Base-by-base conservation (phyloP, 1,284 basidiomycete genomes). In the Apiotrichum brassicae region DNA sequence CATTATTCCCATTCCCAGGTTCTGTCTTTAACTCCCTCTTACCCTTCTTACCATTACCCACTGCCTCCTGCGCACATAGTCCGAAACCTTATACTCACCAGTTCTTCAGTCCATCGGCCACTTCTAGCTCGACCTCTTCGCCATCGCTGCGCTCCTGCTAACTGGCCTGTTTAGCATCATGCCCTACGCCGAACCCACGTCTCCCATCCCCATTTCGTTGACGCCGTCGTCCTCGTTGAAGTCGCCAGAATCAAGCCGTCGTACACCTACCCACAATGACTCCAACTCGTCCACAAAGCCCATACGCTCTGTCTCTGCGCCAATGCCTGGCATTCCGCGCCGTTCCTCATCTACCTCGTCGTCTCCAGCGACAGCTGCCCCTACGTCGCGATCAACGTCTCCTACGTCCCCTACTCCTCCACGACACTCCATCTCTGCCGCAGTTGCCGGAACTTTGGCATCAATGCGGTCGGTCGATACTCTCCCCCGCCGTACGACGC, bases 101-200 rank as follows among this genome's bases (percentile, higher is more conserved):
- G n/a, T n/a, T n/a, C 28, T 14, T 8, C 28, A 30, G 28, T 30
- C 28, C 14, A 8, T 30, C 33, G 33, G 33, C 33, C 33, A 13
- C 33, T 30, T 14, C 14, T 9, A 13, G 33, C 13, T 18, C 33
- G 13, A 18, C 7, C 33, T 11, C 33, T 16, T 34, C n/a, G 13
- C 33, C 33, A 34, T 13, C 22, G 6, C 1, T 18, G n/a, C 26
- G 8, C 45, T 37, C 38, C 19, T 40, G 38, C 16, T 40, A 16
- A 38, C 12, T 16, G 5, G 9, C 8, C 7, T 9, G n/a, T 6
- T 3, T 32, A 37, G 37, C 49, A 63, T 36, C 39, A 73, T 72
- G 71, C 70, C 70, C 12, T 72, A 73, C 66, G 60, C 70, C 12
- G 64, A 66, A 36, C 71, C 71, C 12, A 64, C 62, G 7, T 66